Evolutionary conservation across 306 rosid genomes (phyloP).

Genomic region (Trifolium fragiferum): DNA sequence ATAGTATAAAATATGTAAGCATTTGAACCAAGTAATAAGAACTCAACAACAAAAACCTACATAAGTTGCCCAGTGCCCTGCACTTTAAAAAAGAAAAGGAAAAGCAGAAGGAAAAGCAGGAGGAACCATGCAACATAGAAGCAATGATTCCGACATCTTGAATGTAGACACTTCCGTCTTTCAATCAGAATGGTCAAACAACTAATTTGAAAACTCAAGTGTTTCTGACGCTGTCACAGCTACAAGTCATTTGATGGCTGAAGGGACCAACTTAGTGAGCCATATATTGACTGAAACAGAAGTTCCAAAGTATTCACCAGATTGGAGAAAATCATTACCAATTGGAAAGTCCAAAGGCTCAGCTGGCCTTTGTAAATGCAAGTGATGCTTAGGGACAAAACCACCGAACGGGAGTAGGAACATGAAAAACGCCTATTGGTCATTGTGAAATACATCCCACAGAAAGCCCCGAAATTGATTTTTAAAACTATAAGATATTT

Average conservation of each 20-base stretch:
- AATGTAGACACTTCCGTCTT: slow-evolving; percentile 22
- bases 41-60: neutral
- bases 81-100: neutral
- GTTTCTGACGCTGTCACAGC: slow-evolving; percentile 21
- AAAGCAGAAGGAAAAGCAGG: slow-evolving; percentile 23
- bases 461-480: neutral
- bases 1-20: neutral
- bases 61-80: slow-evolving; percentile 7
- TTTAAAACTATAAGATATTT: neutral
- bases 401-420: too few species aligned
- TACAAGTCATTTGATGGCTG: neutral
- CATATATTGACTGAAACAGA: slow-evolving; percentile 1
- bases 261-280: slow-evolving; percentile 9
- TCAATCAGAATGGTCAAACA: slow-evolving; percentile 9
- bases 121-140: slow-evolving; percentile 20
- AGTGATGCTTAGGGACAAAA: neutral
- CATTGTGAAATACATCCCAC: too few species aligned
- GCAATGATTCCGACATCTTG: slow-evolving; percentile 12
- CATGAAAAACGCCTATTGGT: too few species aligned
- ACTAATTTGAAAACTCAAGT: slow-evolving; percentile 7
- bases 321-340: slow-evolving; percentile 26
- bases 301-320: slow-evolving; percentile 19
- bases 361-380: slow-evolving; percentile 12
- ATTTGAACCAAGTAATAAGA: neutral
- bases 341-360: slow-evolving; percentile 1